Base-by-base conservation (phyloP, 768 basidiomycete species). In the Xerocomellus intermedius region DNA sequence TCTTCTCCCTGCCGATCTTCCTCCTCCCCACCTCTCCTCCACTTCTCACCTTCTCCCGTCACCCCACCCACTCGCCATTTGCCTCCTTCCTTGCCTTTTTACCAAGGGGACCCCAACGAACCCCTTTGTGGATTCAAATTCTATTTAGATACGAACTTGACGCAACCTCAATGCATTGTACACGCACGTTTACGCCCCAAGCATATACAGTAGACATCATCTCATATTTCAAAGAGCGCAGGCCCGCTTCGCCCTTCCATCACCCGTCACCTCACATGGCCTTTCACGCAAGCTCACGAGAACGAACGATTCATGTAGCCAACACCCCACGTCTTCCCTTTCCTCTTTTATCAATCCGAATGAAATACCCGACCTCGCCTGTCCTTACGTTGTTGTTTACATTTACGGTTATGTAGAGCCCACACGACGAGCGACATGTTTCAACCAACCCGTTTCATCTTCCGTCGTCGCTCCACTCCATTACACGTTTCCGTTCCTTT, bases 91-190 rank as follows among this genome's bases (percentile, higher is more conserved):
- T 60, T 51, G 38, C 49, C 56, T 39, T 49, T 56, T 59, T 32
- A 28, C 36, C 26, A 33, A 56, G 41, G 50, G 47, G 21, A n/a
- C 22, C 13, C 26, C 42, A 30, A 46, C 19, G 47, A 50, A 38
- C 35, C 26, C 46, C 49, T 33, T 30, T 50, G 41, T 30, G 39
- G 22, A 44, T 52, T 32, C 33, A 16, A 41, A 37, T 32, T 21
- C 54, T 38, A 36, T 50, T 28, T 60, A 67, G 64, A 67, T 61
- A 65, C 54, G 64, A 64, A 35, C 41, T 22, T 55, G 45, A 67
- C 64, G 54, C 58, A 60, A 65, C n/a, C 9, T n/a, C 62, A 61
- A 65, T 64, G 64, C 65, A 62, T 65, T 64, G 48, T 55, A 67
- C 59, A 65, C 54, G 64, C 57, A 67, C 56, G 55, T 45, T 54